These are phyloP conservation scores for Cynanchum wilfordii DNA, from an alignment of 257 asterid genomes.

Conservation along the genomic window DNA sequence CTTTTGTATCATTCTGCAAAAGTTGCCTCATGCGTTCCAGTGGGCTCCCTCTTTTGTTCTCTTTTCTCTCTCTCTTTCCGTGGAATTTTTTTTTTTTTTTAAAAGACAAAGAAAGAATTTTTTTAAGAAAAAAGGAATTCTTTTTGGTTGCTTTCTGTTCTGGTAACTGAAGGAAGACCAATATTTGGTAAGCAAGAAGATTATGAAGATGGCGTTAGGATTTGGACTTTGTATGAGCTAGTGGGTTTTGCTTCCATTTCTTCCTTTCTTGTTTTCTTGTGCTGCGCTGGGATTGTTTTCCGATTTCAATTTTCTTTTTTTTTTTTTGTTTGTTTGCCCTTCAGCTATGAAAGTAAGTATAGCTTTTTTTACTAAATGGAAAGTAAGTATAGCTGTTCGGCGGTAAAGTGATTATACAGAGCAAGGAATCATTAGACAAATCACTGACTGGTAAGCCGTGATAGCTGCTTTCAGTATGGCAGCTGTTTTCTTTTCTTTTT, in stretches of 20 bases:
- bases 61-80: background rate
- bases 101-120: too few relatives aligned
- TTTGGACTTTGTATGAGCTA: slow-evolving; percentile 1
- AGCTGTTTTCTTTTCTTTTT: background rate
- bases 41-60: background rate
- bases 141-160: slow-evolving; percentile 4
- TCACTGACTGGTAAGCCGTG: background rate
- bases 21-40: background rate
- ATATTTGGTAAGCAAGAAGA: background rate
- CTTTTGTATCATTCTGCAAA: slow-evolving; percentile 5
- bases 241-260: background rate
- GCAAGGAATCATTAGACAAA: background rate
- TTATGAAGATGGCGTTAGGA: background rate
- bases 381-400: background rate
- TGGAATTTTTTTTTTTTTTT: background rate
- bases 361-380: too few relatives aligned
- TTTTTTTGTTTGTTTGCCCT: too few relatives aligned
- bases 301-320: too few relatives aligned
- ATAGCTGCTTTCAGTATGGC: background rate
- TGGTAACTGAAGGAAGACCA: slow-evolving; percentile 4
- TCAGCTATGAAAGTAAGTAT: background rate
- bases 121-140: background rate
- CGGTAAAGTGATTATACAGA: background rate
- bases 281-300: background rate
- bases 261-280: background rate